Evolutionary conservation across 768 basidiomycete species (phyloP), one percentile per base, ranked within the genome.

Genomic region (Cystobasidium tubakii): DNA sequence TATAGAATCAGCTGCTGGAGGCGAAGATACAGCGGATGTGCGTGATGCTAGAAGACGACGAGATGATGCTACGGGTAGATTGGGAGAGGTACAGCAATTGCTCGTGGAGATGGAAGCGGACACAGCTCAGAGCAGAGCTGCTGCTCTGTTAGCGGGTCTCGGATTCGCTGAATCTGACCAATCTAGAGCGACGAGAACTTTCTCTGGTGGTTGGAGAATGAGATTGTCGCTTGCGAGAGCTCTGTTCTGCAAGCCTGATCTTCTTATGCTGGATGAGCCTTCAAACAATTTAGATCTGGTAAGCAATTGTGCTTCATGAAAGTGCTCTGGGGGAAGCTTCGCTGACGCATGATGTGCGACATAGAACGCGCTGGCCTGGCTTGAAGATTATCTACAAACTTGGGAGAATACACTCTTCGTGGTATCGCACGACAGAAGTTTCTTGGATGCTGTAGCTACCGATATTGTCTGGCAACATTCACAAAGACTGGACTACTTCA

Each of bases 41-140:
- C 39, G 57, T 9, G 23, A 1, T 3, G 66, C 65, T 7, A 79
- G 91, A 42, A 65, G 73, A 39, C 75, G 77, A 55, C 54, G 73
- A 76, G 80, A 79, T 67, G 78, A 77, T 66, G 77, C 62, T 44
- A 79, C 63, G 76, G 84, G 86, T 9, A 85, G 93, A 67, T 81
- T 98, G 36, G 88, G 90, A 1, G 95, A 99, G 75, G 90, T 96
- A 4, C 96, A 98, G 80, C 83, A 89, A 57, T 86, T 89, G 60
- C 82, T 98, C 57, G 88, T 92, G n/a, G 96, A 99, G 62, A 98
- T 99, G 88, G 96, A 99, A 77, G 95, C 95, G 1, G 95, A 91
- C 80, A 95, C 90, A 80, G 96, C 93, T 1, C 96, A 96, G n/a
- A 89, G 92, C 7, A 83, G 96, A 57, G 94, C 95, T 25, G 91